Percentiles rank a stretch among this genome's conserved stretches.
Conservation (phyloP, 163 green algal species). For the Scenedesmus sp. region DNA sequence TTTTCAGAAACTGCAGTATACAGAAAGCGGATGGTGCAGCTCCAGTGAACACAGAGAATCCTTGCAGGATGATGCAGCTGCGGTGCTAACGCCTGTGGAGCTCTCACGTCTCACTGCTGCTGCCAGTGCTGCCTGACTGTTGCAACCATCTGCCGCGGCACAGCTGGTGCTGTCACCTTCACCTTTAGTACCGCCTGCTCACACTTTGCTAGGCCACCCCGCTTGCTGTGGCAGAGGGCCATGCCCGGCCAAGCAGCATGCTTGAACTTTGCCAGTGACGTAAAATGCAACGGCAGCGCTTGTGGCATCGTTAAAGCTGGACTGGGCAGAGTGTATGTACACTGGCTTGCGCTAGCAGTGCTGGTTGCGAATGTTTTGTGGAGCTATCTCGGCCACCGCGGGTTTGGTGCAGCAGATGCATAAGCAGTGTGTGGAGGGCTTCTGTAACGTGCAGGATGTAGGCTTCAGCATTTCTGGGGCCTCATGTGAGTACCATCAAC, state of each 20-base stretch:
- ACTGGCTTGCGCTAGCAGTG: no score
- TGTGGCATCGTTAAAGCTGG: no score
- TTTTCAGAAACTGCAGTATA: no score
- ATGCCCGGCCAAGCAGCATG: no score
- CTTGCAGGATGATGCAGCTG: no score
- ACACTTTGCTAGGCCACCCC: neutral
- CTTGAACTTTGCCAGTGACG: no score
- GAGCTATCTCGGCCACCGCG: neutral
- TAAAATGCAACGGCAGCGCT: no score
- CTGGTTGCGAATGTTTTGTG: no score
- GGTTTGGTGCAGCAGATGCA: neutral
- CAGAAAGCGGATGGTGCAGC: neutral
- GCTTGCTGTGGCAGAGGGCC: no score
- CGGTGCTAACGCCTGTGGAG: neutral
- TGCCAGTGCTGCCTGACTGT: neutral
- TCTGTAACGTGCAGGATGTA: constrained; percentile 43
- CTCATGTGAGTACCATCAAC: neutral
- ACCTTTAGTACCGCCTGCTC: neutral
- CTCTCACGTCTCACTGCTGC: neutral
- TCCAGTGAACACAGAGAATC: neutral
- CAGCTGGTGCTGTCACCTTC: neutral
- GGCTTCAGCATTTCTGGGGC: neutral
- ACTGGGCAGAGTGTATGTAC: no score
- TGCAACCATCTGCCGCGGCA: neutral
- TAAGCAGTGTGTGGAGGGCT: neutral